Conservation (phyloP, 768 basidiomycete genomes). For the Agaricus bisporus region DNA sequence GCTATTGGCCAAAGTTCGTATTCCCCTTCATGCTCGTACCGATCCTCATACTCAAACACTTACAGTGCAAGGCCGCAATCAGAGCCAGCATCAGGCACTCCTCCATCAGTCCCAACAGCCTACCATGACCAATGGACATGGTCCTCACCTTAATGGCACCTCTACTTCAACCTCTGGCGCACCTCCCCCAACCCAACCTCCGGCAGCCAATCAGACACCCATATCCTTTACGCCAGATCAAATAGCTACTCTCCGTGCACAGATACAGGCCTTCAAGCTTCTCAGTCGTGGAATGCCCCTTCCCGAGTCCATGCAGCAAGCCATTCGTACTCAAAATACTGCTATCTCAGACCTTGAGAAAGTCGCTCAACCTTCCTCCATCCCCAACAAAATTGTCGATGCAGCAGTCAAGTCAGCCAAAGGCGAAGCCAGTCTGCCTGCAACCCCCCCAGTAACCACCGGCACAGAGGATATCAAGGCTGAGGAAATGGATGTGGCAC, state of each 20-base stretch:
- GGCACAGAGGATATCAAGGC: conserved; percentile 43
- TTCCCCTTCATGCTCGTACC: neutral
- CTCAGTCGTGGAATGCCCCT: conserved; percentile 60
- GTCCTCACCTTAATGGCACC: conserved; percentile 34
- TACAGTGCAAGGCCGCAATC: conserved; percentile 22
- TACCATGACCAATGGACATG: conserved; percentile 43
- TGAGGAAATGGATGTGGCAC: conserved; percentile 42
- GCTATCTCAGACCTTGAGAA: conserved; percentile 61
- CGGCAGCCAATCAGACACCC: conserved; percentile 54
- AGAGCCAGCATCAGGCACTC: conserved; percentile 24
- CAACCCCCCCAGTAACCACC: conserved; percentile 19
- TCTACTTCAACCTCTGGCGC: conserved; percentile 40
- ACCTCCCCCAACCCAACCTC: conserved; percentile 44
- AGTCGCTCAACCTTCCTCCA: conserved; percentile 53
- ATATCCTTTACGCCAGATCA: conserved; percentile 77
- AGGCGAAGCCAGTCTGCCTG: conserved; percentile 31
- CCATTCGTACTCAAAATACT: conserved; percentile 58
- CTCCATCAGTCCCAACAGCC: conserved; percentile 23
- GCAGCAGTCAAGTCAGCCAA: conserved; percentile 71
- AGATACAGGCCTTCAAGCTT: conserved; percentile 78
- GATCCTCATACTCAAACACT: conserved; percentile 4
- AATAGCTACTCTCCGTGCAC: conserved; percentile 68
- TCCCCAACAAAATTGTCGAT: conserved; percentile 60
- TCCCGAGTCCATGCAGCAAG: conserved; percentile 64
- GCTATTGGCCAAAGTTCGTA: conserved; percentile 33